Percentiles rank a stretch among this genome's conserved stretches.
Evolutionary conservation across 345 rosid genomes (phyloP).

Genomic region (Punica granatum): DNA sequence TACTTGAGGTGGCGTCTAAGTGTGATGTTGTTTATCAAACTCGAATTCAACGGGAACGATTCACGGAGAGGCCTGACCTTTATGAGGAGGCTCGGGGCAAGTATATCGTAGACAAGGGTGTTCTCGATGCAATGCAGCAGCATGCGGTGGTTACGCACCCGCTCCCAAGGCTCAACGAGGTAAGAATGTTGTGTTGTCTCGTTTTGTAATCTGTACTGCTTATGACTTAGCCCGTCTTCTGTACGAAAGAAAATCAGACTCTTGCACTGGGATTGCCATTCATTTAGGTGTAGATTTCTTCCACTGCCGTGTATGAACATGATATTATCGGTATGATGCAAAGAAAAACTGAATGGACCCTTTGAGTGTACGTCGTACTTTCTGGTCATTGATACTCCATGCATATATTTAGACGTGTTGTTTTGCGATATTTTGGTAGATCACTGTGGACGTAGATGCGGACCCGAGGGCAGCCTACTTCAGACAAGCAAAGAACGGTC

Average conservation of each 20-base stretch:
- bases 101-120: constrained; percentile 61
- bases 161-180: constrained; percentile 94
- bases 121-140: constrained; percentile 66
- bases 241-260: no score
- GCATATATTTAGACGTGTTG: no score
- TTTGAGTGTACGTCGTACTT: background rate
- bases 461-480: constrained; percentile 97
- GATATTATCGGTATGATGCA: background rate
- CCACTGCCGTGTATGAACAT: background rate
- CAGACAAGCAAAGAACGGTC: constrained; percentile 97
- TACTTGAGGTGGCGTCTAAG: constrained; percentile 77
- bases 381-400: no score
- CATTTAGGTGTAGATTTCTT: background rate
- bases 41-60: no score
- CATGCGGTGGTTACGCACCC: constrained; percentile 93
- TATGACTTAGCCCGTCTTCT: no score
- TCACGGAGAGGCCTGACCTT: constrained; percentile 78
- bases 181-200: constrained; percentile 12
- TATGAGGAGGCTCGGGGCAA: constrained; percentile 91
- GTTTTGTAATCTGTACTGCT: no score
- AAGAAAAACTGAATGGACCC: no score
- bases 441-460: constrained; percentile 63
- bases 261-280: no score
- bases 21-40: constrained; percentile 88
- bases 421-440: constrained; percentile 22